These are phyloP conservation scores for Teunomyces kruisii DNA, from an alignment of 805 yeast genomes.

Conservation along the genomic window DNA sequence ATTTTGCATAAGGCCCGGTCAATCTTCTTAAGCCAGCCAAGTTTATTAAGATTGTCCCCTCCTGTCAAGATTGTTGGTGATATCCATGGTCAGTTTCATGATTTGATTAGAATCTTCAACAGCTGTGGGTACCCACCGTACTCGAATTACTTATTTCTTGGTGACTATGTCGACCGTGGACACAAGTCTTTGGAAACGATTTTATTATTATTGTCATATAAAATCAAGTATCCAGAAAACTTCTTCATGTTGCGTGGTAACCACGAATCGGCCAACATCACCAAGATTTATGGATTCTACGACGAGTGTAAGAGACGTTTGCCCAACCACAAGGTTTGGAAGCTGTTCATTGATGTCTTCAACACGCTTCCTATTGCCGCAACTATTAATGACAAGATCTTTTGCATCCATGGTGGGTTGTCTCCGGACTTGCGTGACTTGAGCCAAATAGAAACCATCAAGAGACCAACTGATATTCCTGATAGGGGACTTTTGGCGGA, in stretches of 20 bases:
- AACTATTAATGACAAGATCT: slow-evolving; percentile 56
- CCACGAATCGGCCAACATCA: slow-evolving; percentile 59
- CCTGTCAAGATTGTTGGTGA: slow-evolving; percentile 86
- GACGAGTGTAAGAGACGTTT: slow-evolving; percentile 60
- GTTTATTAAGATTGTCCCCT: slow-evolving; percentile 63
- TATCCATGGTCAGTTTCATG: slow-evolving; percentile 68
- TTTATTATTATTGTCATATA: slow-evolving; percentile 49
- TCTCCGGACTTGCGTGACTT: slow-evolving; percentile 68
- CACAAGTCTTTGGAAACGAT: slow-evolving; percentile 58
- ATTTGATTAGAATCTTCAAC: slow-evolving; percentile 53
- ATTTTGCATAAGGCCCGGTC: slow-evolving; percentile 60
- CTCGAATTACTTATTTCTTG: slow-evolving; percentile 54
- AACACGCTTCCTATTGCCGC: slow-evolving; percentile 63
- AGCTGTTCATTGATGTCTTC: slow-evolving; percentile 52
- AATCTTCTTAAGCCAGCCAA: slow-evolving; percentile 63
- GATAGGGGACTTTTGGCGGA: slow-evolving; percentile 78
- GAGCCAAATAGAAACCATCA: slow-evolving; percentile 67
- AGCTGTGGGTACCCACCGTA: slow-evolving; percentile 61
- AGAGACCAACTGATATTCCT: slow-evolving; percentile 82
- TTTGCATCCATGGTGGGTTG: slow-evolving; percentile 69
- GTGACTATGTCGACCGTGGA: slow-evolving; percentile 63
- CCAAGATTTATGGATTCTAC: slow-evolving; percentile 59
- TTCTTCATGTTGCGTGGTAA: slow-evolving; percentile 61
- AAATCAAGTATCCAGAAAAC: slow-evolving; percentile 59
- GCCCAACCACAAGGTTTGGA: slow-evolving; percentile 48